Evolutionary conservation across 2,329 filamentous ascomycete species (phyloP), one percentile per base, ranked within the genome.

Genomic region (Dactylellina sp.): DNA sequence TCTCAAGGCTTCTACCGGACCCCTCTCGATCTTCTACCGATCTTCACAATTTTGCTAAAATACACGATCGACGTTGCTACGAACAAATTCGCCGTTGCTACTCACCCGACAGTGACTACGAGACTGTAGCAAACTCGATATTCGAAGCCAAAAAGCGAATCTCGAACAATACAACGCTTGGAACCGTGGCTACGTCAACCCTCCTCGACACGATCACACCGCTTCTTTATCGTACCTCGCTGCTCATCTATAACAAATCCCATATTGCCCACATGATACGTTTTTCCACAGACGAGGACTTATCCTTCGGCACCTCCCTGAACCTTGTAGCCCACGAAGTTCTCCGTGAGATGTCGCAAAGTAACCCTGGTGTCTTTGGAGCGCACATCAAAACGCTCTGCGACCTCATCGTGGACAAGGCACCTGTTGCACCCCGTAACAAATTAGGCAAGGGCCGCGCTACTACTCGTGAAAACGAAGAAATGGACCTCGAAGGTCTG

Each of bases 351-450:
- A 97, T 98, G 28, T 98, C 95, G 0, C 89, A 91, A 60, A 88
- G 89, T 49, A 95, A 95, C 76, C 93, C 95, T 0, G 91, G 94
- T 70, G 88, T 98, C 7, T 93, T 99, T 83, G 94, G 95, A 79
- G 91, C 92, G 1, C 94, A 98, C 77, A 91, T 97, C 4, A 91
- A 92, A 74, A 93, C 96, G 75, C 87, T 99, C 50, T 97, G 93
- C 82, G 92, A 91, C 79, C 89, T 93, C 70, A 86, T 99, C 16
- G 88, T 93, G 76, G 87, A 91, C 24, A 89, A 93, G 78, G 90
- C 91, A 0, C 95, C 95, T 1, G 18, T 65, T 22, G 52, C 68
- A 0, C 89, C 76, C 7, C 66, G 66, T 16, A 71, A 71, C 32
- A 63, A 63, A 37, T 16, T 35, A 20, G 37, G 35, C 4, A 76